These are phyloP conservation scores for Penicillium steckii DNA, from an alignment of 495 filamentous ascomycete species.

Conservation along the genomic window DNA sequence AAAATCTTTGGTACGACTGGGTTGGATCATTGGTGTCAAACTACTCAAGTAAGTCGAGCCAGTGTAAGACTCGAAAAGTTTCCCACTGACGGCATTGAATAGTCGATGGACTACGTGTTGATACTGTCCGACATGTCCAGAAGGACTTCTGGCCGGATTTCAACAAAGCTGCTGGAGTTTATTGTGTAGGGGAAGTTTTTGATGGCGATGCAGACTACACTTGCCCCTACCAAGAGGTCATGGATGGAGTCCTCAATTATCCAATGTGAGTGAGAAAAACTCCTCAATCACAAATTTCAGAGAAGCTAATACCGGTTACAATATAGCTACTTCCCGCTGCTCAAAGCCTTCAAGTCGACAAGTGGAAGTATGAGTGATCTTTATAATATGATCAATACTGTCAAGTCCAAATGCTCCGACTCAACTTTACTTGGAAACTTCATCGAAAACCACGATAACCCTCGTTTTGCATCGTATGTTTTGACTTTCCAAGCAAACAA, in stretches of 20 bases:
- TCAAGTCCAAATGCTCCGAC: constrained; percentile 57
- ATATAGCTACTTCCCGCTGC: constrained; percentile 54
- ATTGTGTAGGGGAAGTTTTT: constrained; percentile 67
- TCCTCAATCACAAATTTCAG: background rate
- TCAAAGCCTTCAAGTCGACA: constrained; percentile 59
- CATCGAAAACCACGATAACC: constrained; percentile 77
- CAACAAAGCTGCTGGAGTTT: constrained; percentile 64
- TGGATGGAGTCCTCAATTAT: constrained; percentile 69
- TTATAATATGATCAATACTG: constrained; percentile 55
- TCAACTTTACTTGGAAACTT: constrained; percentile 69
- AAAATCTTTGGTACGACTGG: constrained; percentile 64
- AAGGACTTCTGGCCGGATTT: constrained; percentile 68
- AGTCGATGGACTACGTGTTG: constrained; percentile 77
- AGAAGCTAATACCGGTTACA: background rate
- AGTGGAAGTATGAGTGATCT: constrained; percentile 57
- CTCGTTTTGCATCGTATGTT: constrained; percentile 59
- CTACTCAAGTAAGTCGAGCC: constrained; percentile 52
- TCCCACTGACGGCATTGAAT: background rate
- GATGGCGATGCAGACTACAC: constrained; percentile 60
- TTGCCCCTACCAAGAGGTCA: constrained; percentile 61
- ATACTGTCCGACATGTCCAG: constrained; percentile 72
- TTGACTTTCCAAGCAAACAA: background rate
- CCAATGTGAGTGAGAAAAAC: constrained; percentile 28
- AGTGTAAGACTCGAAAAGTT: background rate
- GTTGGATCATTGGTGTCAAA: constrained; percentile 59